phyloP scores from a whole-genome alignment of 805 yeast species.

The Suhomyces pyralidae region DNA sequence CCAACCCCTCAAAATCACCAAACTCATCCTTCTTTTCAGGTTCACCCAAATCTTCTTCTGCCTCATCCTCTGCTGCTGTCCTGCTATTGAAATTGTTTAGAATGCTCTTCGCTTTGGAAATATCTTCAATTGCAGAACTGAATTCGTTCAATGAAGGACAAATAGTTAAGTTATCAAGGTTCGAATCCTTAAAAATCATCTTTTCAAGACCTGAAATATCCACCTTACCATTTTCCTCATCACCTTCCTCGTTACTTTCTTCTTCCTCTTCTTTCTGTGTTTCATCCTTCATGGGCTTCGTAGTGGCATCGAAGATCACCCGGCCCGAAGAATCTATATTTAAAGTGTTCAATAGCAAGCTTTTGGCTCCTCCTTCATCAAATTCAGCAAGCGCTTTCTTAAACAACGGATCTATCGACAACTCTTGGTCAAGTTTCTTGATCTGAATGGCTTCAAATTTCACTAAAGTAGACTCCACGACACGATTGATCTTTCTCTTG shows the following conservation, averaged over 20 bases:
- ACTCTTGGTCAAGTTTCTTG: conserved; percentile 60
- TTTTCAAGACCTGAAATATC: conserved; percentile 19
- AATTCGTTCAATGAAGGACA: conserved; percentile 73
- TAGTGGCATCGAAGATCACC: conserved; percentile 65
- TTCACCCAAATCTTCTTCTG: conserved; percentile 8
- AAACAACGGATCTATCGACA: conserved; percentile 70
- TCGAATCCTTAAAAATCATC: conserved; percentile 20
- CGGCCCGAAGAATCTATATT: conserved; percentile 50
- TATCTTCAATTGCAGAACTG: conserved; percentile 55
- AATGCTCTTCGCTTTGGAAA: conserved; percentile 48
- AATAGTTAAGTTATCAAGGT: conserved; percentile 35
- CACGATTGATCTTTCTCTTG: conserved; percentile 29
- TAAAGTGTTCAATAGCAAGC: conserved; percentile 61
- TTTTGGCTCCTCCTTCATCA: conserved; percentile 81
- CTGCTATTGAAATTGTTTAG: conserved; percentile 40
- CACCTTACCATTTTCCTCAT: conserved; percentile 10
- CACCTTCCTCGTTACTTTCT: conserved; percentile 9
- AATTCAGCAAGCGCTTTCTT: conserved; percentile 73
- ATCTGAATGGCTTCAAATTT: conserved; percentile 49
- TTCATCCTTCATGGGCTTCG: conserved; percentile 22
- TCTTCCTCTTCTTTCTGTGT: conserved; percentile 10
- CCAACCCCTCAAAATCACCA: conserved; percentile 12
- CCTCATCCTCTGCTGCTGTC: conserved; percentile 14
- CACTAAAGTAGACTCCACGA: conserved; percentile 45
- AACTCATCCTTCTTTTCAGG: conserved; percentile 17